Evolutionary conservation across 805 yeast genomes (phyloP).

Genomic region (Ogataea wickerhamii): DNA sequence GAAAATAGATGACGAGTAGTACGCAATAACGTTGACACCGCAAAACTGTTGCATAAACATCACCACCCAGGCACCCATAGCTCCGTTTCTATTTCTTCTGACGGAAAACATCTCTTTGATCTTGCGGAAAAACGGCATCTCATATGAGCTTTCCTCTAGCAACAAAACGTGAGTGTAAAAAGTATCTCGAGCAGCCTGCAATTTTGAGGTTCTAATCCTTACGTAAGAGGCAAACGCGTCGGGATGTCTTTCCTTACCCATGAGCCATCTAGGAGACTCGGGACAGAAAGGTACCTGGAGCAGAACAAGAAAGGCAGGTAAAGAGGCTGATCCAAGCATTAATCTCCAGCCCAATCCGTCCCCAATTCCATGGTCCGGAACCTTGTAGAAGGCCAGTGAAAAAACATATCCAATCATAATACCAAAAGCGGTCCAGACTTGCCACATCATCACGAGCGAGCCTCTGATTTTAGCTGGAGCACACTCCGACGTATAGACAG

Average conservation of each 20-base stretch:
- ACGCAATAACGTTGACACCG: constrained; percentile 85
- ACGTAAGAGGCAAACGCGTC: constrained; percentile 55
- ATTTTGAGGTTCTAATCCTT: constrained; percentile 45
- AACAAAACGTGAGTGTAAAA: constrained; percentile 65
- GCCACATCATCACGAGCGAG: constrained; percentile 71
- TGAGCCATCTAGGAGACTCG: constrained; percentile 74
- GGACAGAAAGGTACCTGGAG: constrained; percentile 65
- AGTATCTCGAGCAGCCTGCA: constrained; percentile 67
- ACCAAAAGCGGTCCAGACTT: constrained; percentile 71
- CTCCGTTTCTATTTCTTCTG: constrained; percentile 81
- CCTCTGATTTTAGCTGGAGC: constrained; percentile 63
- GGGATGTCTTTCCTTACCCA: constrained; percentile 62
- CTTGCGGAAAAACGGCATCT: constrained; percentile 44
- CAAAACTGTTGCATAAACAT: constrained; percentile 92
- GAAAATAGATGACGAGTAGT: constrained; percentile 78
- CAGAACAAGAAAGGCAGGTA: constrained; percentile 61
- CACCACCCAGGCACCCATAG: constrained; percentile 73
- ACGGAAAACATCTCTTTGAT: constrained; percentile 58
- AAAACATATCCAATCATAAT: constrained; percentile 69
- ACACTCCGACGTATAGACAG: constrained; percentile 67
- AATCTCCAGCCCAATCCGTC: constrained; percentile 65
- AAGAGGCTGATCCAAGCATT: constrained; percentile 64
- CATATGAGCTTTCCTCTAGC: constrained; percentile 55
- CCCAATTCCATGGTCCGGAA: constrained; percentile 43
- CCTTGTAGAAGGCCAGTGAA: constrained; percentile 57